Evolutionary conservation across 306 rosid genomes (phyloP).

Genomic region (Neltuma alba): DNA sequence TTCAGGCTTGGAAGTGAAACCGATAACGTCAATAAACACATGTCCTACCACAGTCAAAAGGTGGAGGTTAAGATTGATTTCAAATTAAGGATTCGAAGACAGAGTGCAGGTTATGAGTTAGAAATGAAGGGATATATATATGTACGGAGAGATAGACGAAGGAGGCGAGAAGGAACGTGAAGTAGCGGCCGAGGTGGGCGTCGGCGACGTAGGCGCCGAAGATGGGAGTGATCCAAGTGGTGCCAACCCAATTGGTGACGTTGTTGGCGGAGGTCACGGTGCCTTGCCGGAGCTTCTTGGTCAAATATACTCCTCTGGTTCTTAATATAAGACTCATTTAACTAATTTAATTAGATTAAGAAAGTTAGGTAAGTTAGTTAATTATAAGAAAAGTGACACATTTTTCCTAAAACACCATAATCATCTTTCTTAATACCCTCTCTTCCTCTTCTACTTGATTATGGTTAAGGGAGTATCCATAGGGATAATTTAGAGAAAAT

Average conservation of each 20-base stretch:
- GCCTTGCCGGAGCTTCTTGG: slow-evolving; percentile 71
- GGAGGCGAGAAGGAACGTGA: slow-evolving; percentile 68
- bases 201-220: slow-evolving; percentile 87
- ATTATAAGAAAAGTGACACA: no score
- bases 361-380: no score
- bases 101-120: background rate
- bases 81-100: no score
- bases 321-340: no score
- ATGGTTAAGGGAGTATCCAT: no score
- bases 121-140: background rate
- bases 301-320: no score
- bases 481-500: no score
- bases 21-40: slow-evolving; percentile 51
- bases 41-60: slow-evolving; percentile 36
- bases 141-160: slow-evolving; percentile 60
- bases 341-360: no score
- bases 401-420: no score
- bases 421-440: no score
- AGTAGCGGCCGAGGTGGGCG: slow-evolving; percentile 81
- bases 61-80: background rate
- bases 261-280: slow-evolving; percentile 68
- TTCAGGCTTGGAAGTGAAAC: slow-evolving; percentile 52
- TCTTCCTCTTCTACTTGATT: no score
- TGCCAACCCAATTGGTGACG: slow-evolving; percentile 85
- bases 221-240: slow-evolving; percentile 77